These are phyloP conservation scores for Thalassiosira hispida DNA, from an alignment of 352 stramenopile species.

Conservation along the genomic window DNA sequence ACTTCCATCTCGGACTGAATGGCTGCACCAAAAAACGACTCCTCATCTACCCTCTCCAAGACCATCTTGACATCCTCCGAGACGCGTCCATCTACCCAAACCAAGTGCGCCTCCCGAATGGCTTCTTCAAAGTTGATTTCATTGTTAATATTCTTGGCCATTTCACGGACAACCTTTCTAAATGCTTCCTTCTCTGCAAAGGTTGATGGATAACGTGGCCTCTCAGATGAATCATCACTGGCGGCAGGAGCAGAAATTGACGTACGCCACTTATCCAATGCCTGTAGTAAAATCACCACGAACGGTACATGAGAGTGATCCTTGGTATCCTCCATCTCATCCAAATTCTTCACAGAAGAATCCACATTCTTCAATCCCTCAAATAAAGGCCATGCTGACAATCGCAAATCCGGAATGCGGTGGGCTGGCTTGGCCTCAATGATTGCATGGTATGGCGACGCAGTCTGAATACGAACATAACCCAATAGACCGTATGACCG, in stretches of 20 bases:
- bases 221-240: constrained; percentile 8
- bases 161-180: constrained; percentile 62
- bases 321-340: constrained; percentile 82
- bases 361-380: constrained; percentile 72
- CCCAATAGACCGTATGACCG: constrained; percentile 93
- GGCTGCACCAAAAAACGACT: constrained; percentile 21
- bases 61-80: constrained; percentile 85
- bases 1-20: constrained; percentile 28
- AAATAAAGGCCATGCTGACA: constrained; percentile 79
- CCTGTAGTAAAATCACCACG: constrained; percentile 89
- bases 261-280: constrained; percentile 59
- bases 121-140: constrained; percentile 97
- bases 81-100: constrained; percentile 88
- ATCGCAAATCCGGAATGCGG: constrained; percentile 89
- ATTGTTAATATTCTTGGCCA: constrained; percentile 76
- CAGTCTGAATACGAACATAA: constrained; percentile 88
- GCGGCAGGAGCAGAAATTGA: constrained; percentile 15
- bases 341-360: constrained; percentile 66
- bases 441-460: constrained; percentile 86
- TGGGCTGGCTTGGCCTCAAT: constrained; percentile 91
- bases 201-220: constrained; percentile 72
- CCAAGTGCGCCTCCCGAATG: constrained; percentile 90
- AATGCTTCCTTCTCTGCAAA: constrained; percentile 92
- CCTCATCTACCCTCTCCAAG: constrained; percentile 55
- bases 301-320: constrained; percentile 93